Base-by-base conservation (phyloP, 345 rosid genomes). In the Citrus glauca region DNA sequence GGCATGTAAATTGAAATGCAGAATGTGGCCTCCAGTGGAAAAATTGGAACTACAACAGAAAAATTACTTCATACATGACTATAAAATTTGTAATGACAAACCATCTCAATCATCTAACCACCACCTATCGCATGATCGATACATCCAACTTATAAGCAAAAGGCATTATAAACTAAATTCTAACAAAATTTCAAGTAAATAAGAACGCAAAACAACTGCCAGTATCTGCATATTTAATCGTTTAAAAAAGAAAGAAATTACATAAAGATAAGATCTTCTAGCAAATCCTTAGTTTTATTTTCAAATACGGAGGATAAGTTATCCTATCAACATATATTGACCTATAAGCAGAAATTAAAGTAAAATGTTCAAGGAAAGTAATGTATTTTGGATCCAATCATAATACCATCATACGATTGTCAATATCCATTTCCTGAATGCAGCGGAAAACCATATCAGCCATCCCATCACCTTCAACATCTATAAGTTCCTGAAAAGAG, bases 401-500 rank as follows among this genome's bases (percentile, higher is more conserved):
- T 78, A 40, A 57, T 88, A 96, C 98, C 95, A 83, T 91, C 98
- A 96, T 94, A 35, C 99, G 89, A 81, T 94, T 96, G 87, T 96
- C 98, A 32, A 94, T 94, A 88, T 96, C 99, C 99, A 96, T 94
- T 91, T 96, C 99, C 87, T 94, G 98, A 82, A 96, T 94, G 87
- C 99, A 96, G 82, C 92, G 98, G 80, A 96, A 95, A 78, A 93
- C 99, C 99, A 93, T 96, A 80, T 96, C 98, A 80, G 99, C 99
- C 97, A 94, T 91, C 69, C 99, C 99, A 90, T 96, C 99, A 79
- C 98, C 98, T 89, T 95, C 99, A 80, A 93, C 97, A 83, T 95
- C 99, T 77, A 93, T 91, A 78, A 94, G 97, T 79, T 92, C 99
- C 99, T 95, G 85, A 65, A 75, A 79, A 22, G 40, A 70, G 37